A percentile compares a stretch with the other conserved stretches of the same genome.
Evolutionary conservation across 2,329 filamentous ascomycete genomes (phyloP).

Genomic region (Talaromyces sp.): DNA sequence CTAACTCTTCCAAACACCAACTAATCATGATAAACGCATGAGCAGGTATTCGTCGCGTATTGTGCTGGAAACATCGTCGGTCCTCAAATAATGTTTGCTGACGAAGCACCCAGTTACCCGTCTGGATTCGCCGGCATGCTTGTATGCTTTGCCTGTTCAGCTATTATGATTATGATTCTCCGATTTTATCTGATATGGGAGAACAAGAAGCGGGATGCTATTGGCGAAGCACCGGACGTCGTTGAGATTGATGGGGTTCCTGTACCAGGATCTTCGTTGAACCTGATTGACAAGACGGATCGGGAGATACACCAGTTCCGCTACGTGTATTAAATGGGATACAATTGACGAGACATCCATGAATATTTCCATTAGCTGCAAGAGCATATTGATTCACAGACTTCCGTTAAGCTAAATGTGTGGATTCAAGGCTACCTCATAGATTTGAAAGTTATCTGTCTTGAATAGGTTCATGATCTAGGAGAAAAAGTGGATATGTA

Average conservation of each 20-base stretch:
- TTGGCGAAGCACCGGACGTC: neutral
- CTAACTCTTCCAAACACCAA: too few species aligned
- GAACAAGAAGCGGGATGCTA: neutral
- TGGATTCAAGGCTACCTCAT: neutral
- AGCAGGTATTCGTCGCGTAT: constrained; percentile 23
- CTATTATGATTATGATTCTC: neutral
- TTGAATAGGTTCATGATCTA: neutral
- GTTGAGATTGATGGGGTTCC: neutral
- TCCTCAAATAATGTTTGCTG: neutral
- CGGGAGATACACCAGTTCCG: neutral
- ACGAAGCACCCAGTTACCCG: neutral
- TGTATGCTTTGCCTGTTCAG: neutral
- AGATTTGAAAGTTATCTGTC: neutral
- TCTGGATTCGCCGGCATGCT: neutral
- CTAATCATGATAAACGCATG: neutral
- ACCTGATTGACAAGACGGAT: neutral
- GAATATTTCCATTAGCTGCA: neutral
- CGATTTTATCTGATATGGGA: neutral
- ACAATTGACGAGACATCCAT: neutral
- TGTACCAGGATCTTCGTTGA: neutral
- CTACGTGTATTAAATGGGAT: neutral
- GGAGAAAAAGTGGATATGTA: too few species aligned
- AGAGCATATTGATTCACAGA: neutral
- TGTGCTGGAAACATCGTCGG: neutral
- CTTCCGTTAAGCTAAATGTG: neutral